Evolutionary conservation across 768 basidiomycete genomes (phyloP).

Genomic region (Leucosporidium yakuticum): DNA sequence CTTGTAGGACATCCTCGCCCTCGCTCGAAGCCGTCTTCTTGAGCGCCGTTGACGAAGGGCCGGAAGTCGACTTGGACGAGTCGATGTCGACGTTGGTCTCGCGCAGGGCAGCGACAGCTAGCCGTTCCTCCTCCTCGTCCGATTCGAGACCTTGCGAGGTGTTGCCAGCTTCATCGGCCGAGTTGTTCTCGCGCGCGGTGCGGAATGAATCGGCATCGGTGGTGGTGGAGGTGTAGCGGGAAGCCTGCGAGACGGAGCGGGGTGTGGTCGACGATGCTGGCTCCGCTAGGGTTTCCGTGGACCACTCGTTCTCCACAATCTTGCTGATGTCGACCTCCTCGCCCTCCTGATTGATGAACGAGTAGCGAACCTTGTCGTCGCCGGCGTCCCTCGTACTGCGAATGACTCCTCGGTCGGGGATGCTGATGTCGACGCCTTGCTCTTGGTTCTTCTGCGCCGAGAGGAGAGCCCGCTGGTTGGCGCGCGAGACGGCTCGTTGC

Average conservation of each 20-base stretch:
- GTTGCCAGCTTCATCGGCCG: background rate
- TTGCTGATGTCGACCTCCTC: slow-evolving; percentile 90
- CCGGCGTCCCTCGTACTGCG: slow-evolving; percentile 70
- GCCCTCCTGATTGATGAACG: slow-evolving; percentile 83
- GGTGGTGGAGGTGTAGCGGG: background rate
- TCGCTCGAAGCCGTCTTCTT: background rate
- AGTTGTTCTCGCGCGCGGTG: slow-evolving; percentile 35
- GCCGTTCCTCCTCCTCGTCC: slow-evolving; percentile 31
- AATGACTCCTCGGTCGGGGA: slow-evolving; percentile 77
- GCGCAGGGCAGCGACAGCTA: slow-evolving; percentile 26
- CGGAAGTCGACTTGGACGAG: slow-evolving; percentile 11
- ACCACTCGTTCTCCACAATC: slow-evolving; percentile 80
- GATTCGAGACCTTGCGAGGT: background rate
- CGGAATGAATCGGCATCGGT: slow-evolving; percentile 39
- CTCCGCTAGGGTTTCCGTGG: slow-evolving; percentile 5
- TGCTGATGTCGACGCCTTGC: slow-evolving; percentile 78
- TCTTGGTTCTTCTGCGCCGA: slow-evolving; percentile 76
- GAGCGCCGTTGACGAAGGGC: background rate
- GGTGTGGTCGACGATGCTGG: slow-evolving; percentile 21
- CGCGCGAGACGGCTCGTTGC: slow-evolving; percentile 76
- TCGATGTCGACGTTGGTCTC: slow-evolving; percentile 24
- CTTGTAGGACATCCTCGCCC: slow-evolving; percentile 42
- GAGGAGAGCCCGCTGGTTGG: slow-evolving; percentile 77
- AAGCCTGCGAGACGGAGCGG: slow-evolving; percentile 32
- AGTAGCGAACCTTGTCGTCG: slow-evolving; percentile 66